phyloP scores from a whole-genome alignment of 305 asterid species.

The Fraxinus dipetala region DNA sequence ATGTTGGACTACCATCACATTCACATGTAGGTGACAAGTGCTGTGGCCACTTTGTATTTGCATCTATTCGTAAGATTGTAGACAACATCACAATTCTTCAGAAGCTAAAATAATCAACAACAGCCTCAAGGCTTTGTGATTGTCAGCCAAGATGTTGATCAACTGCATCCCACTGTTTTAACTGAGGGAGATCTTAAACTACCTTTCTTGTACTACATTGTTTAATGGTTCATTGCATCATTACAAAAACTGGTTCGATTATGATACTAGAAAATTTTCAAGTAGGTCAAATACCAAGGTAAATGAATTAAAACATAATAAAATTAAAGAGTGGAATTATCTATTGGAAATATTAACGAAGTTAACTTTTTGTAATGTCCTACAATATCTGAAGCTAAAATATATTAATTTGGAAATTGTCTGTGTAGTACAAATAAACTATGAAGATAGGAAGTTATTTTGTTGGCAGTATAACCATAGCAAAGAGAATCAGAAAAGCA shows the following conservation, averaged over 20 bases:
- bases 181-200: not conserved
- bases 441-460: not conserved
- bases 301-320: not conserved
- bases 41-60: not conserved
- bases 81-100: not conserved
- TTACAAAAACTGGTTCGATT: too few relatives aligned
- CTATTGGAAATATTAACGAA: not conserved
- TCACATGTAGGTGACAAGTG: not conserved
- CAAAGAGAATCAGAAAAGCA: not conserved
- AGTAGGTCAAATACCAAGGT: not conserved
- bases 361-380: not conserved
- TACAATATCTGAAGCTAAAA: slow-evolving; percentile 4
- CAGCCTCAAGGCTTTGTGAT: not conserved
- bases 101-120: not conserved
- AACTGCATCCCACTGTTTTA: not conserved
- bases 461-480: not conserved
- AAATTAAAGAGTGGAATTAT: not conserved
- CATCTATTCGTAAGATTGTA: not conserved
- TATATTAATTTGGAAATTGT: not conserved
- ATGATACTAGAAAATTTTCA: not conserved
- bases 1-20: not conserved
- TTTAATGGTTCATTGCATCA: not conserved
- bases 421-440: not conserved
- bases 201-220: not conserved
- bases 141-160: not conserved